Evolutionary conservation across 73 alveolate genomes (phyloP), one percentile per base, ranked within the genome.

Genomic region (Paraurostyla sp.): DNA sequence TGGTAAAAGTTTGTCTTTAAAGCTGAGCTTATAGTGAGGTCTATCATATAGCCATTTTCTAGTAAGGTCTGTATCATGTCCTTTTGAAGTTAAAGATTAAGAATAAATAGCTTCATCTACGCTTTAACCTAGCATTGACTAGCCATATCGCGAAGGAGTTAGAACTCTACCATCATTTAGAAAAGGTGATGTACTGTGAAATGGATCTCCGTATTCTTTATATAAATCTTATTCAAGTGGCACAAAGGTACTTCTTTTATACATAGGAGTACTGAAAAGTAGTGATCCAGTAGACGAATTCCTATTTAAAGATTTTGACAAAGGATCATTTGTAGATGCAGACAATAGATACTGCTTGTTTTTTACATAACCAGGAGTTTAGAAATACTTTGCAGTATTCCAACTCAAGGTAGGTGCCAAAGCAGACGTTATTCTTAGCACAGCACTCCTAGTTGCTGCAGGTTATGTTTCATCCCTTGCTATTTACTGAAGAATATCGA

Each of bases 1-100:
- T 58, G 94, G 94, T 7, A 91, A 91, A 33, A 88, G 38, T 78
- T 45, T 50, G 42, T 88, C 91, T 73, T 73, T 73, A 38, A 13
- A 73, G 40, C 71, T 48, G 3, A 73, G 27, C 36, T 73, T 73
- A 36, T 73, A 73, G 3, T 23, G 38, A 23, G 86, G 86, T 45
- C 86, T 73, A 49, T 73, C 86, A 46, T 73, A 73, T 18, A 73
- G 71, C 86, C 86, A 73, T 46, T 73, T 73, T 48, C 86, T 73
- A 6, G 29, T 3, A 16, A 73, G 20, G 27, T 73, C 86, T 29
- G 42, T 16, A 4, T 73, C 86, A 15, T 73, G 42, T 1, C 86
- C 86, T 27, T 2, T 11, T 6, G 54, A 23, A 9, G 86, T 43
- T n/a, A 73, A 25, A 16, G 56, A 13, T 6, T 42, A 6, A 46